Evolutionary conservation across 441 rosid genomes (phyloP).

Genomic region (Brassica balearica): DNA sequence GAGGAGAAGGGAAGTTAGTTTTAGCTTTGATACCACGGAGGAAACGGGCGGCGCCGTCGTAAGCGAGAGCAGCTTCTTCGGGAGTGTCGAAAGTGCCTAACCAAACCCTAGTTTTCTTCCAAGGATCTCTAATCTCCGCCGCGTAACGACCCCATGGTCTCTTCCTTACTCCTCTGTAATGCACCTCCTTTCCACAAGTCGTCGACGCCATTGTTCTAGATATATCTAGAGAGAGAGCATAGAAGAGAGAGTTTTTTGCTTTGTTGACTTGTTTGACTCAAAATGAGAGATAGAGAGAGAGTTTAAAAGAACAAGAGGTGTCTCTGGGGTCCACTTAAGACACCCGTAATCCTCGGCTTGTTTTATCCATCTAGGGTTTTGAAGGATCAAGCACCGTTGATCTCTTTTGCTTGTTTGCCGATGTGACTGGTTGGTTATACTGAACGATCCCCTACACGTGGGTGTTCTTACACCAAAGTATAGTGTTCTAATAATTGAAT

Average conservation of each 20-base stretch:
- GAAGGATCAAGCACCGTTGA: slow-evolving; percentile 33
- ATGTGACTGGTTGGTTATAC: slow-evolving; percentile 30
- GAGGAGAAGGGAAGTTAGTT: slow-evolving; percentile 81
- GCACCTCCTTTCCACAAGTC: slow-evolving; percentile 60
- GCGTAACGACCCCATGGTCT: slow-evolving; percentile 99
- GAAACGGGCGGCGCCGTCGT: slow-evolving; percentile 92
- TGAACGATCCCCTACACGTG: slow-evolving; percentile 30
- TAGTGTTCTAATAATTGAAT: background rate
- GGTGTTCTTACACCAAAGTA: slow-evolving; percentile 4
- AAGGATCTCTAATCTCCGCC: slow-evolving; percentile 96
- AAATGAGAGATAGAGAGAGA: slow-evolving; percentile 13
- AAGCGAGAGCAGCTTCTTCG: slow-evolving; percentile 95
- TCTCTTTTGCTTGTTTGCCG: slow-evolving; percentile 20
- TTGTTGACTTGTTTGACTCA: slow-evolving; percentile 44
- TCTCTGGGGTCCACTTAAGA: slow-evolving; percentile 22
- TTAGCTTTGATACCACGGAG: slow-evolving; percentile 93
- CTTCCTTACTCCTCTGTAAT: slow-evolving; percentile 93
- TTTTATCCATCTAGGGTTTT: background rate
- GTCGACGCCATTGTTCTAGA: slow-evolving; percentile 55
- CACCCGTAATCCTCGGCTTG: slow-evolving; percentile 50
- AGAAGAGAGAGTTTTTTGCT: slow-evolving; percentile 31
- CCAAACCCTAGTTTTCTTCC: slow-evolving; percentile 98
- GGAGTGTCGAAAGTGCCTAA: slow-evolving; percentile 96
- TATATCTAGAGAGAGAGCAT: background rate
- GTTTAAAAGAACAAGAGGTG: slow-evolving; percentile 17